These are phyloP conservation scores for Gracilaria vermiculophylla DNA, from an alignment of 23 red algal genomes.

Conservation along the genomic window DNA sequence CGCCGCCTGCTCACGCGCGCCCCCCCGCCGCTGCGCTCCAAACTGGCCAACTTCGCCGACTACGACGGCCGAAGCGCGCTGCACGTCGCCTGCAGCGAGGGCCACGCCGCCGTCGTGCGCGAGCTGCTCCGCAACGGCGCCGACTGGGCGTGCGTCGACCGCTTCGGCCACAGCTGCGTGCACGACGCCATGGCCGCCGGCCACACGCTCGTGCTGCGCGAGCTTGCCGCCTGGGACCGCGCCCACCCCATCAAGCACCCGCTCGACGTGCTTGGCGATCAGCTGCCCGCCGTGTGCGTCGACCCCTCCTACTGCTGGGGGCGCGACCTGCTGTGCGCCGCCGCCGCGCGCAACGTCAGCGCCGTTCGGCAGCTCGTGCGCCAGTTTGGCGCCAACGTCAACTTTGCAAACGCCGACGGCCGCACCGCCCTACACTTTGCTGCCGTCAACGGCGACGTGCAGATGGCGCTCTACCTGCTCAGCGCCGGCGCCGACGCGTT, in stretches of 20 bases:
- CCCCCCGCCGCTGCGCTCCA: not conserved
- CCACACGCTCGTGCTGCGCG: not conserved
- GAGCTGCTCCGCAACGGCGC: conserved; percentile 52
- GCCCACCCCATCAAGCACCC: not conserved
- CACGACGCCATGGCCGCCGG: conserved; percentile 51
- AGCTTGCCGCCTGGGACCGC: not conserved
- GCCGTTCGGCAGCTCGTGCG: conserved; percentile 22
- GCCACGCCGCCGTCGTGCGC: conserved; percentile 49
- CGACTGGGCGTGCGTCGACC: conserved; percentile 42
- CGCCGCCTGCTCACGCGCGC: not conserved
- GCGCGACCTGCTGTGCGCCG: conserved; percentile 15
- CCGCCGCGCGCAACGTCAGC: not conserved
- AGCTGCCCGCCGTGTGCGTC: conserved; percentile 8
- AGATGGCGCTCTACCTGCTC: conserved; percentile 50
- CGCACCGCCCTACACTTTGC: conserved; percentile 79
- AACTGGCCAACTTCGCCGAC: conserved; percentile 36
- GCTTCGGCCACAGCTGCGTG: conserved; percentile 57
- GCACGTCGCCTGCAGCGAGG: conserved; percentile 70
- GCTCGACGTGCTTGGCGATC: not conserved
- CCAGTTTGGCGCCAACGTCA: conserved; percentile 30
- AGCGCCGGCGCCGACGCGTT: conserved; percentile 68
- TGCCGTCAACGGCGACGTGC: conserved; percentile 43
- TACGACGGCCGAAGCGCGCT: conserved; percentile 67
- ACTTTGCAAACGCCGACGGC: conserved; percentile 69
- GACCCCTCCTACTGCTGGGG: conserved; percentile 25